Conservation (phyloP, 164 flowering plant species). For the Houttuynia cordata region DNA sequence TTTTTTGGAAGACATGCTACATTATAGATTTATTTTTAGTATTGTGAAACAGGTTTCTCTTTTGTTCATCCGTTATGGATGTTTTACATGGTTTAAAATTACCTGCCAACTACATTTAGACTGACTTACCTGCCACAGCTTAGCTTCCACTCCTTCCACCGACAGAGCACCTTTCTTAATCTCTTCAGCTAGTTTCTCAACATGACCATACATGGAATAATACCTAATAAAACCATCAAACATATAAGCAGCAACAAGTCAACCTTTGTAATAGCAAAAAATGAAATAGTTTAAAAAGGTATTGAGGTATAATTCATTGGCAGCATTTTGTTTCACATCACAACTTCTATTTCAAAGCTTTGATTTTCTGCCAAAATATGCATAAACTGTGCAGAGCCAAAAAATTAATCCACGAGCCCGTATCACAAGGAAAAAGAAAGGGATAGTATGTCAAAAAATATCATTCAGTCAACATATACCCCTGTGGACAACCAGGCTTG, state of each 20-base stretch:
- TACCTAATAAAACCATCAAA: conserved; percentile 27
- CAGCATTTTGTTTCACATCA: no score
- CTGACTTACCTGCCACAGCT: conserved; percentile 57
- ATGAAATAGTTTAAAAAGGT: no score
- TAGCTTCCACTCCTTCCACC: conserved; percentile 74
- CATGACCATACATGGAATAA: conserved; percentile 87
- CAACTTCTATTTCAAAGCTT: background rate
- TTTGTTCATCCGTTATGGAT: no score
- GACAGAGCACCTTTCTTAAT: conserved; percentile 74
- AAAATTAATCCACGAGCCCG: background rate
- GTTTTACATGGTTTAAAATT: no score
- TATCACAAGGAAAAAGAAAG: background rate
- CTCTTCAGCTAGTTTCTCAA: conserved; percentile 72
- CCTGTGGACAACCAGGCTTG: background rate
- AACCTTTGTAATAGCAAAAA: no score
- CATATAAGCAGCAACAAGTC: no score
- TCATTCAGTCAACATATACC: background rate
- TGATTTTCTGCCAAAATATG: background rate
- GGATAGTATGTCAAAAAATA: background rate
- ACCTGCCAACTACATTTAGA: no score
- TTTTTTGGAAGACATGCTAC: no score
- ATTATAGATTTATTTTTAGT: no score
- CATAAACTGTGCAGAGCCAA: background rate
- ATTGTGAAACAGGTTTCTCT: no score
- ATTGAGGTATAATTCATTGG: no score